Percentiles rank a stretch among this genome's conserved stretches.
Conservation (phyloP, 2,329 filamentous ascomycete genomes). For the Fusarium miscanthi region DNA sequence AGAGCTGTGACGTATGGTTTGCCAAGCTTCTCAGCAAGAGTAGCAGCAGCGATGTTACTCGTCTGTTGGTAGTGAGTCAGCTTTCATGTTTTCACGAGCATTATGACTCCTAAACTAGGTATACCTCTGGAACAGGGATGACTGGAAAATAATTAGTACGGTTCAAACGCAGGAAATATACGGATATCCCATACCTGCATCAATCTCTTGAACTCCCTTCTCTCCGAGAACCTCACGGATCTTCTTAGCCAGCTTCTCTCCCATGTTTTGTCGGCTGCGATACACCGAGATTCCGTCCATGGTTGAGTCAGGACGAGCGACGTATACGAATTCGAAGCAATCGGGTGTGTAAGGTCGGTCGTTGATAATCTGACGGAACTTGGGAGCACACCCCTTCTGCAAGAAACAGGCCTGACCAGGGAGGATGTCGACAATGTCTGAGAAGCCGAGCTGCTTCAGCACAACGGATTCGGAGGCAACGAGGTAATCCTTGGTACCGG, state of each 20-base stretch:
- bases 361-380: constrained; percentile 79
- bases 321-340: constrained; percentile 70
- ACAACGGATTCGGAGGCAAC: constrained; percentile 91
- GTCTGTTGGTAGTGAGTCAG: constrained; percentile 62
- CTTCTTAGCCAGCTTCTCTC: constrained; percentile 79
- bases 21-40: constrained; percentile 77
- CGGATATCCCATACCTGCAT: constrained; percentile 59
- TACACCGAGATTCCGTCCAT: constrained; percentile 93
- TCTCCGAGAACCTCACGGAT: constrained; percentile 75
- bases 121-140: constrained; percentile 64
- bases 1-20: constrained; percentile 86
- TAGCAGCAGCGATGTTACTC: constrained; percentile 81
- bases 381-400: constrained; percentile 77
- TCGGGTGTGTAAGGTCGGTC: constrained; percentile 81
- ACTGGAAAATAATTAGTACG: constrained; percentile 17
- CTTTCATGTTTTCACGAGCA: background rate
- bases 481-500: constrained; percentile 82
- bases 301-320: constrained; percentile 81
- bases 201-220: constrained; percentile 78
- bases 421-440: constrained; percentile 78
- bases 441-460: constrained; percentile 82
- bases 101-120: background rate
- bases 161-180: background rate
- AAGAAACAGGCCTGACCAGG: constrained; percentile 90
- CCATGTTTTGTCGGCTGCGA: constrained; percentile 87